Conservation (phyloP, 2,329 filamentous ascomycete genomes). For the Cryphonectria carpinicola region DNA sequence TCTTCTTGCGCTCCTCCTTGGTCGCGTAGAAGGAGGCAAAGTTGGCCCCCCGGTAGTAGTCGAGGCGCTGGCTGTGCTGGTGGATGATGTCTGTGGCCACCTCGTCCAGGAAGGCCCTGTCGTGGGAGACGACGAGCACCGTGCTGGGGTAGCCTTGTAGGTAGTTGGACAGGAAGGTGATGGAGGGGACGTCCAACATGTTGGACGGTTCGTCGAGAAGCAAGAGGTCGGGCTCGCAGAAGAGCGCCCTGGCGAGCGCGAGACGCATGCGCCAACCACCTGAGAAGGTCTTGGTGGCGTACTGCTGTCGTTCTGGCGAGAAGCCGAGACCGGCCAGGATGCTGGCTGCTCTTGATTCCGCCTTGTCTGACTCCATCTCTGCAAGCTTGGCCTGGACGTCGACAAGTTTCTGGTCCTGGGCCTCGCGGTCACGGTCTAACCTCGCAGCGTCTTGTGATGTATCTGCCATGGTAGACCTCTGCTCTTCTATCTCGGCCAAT, state of each 20-base stretch:
- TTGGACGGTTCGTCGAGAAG: conserved; percentile 99
- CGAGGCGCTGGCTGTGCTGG: conserved; percentile 93
- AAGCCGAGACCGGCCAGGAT: conserved; percentile 97
- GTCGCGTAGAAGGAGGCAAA: conserved; percentile 98
- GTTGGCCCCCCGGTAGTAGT: conserved; percentile 98
- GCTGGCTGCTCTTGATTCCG: conserved; percentile 90
- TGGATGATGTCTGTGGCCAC: conserved; percentile 99
- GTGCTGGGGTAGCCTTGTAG: conserved; percentile 94
- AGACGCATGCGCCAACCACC: conserved; percentile 99
- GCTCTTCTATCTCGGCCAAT: conserved; percentile 75
- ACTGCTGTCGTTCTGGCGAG: conserved; percentile 89
- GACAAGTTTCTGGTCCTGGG: conserved; percentile 84
- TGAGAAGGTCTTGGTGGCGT: conserved; percentile 95
- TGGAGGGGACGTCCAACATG: conserved; percentile 99
- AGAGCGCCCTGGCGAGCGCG: conserved; percentile 89
- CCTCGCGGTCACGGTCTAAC: conserved; percentile 86
- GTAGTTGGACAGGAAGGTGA: conserved; percentile 96
- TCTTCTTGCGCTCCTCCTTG: conserved; percentile 95
- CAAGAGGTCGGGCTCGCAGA: conserved; percentile 95
- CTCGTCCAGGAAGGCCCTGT: conserved; percentile 98
- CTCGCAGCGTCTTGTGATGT: conserved; percentile 86
- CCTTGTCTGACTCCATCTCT: conserved; percentile 99
- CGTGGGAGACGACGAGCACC: conserved; percentile 95
- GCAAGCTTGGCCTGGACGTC: conserved; percentile 91
- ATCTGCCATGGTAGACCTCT: conserved; percentile 81